Base-by-base conservation (phyloP, 1,139 yeast genomes). In the Nakaseomyces sp. region DNA sequence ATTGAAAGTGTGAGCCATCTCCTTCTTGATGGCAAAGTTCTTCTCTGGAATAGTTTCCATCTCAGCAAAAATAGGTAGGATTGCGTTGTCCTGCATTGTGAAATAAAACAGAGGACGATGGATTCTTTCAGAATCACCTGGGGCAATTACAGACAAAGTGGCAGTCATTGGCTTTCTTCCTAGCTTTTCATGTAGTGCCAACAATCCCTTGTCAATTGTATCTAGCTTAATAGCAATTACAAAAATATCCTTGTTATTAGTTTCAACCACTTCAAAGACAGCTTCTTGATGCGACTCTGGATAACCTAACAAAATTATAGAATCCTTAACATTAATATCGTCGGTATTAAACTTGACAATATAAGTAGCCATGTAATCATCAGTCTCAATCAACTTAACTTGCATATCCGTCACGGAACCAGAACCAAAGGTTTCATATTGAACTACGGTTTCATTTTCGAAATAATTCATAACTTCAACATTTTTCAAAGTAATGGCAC, bases 131-230 rank as follows among this genome's bases (percentile, higher is more conserved):
- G 28, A 32, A 17, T 30, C 32, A 18, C 24, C 45, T 13, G 44
- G 44, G 40, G 38, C 43, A 10, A 54, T 50, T 15, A 49, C 35
- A 7, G 52, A 37, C 22, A 55, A 42, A 20, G 53, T 43, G 12
- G 45, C 54, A 4, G 50, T 37, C 36, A 55, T 24, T 33, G 43
- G 37, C n/a, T 45, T 38, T 16, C 40, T 24, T 4, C 46, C 44
- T 9, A 40, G 17, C 12, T 20, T 22, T 5, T 35, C 18, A 9
- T 35, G 18, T 5, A 35, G 28, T 4, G 38, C 26, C 9, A 35
- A 35, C 17, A 35, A 22, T 17, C 22, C 22, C 17, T n/a, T 22
- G 4, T 35, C 28, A 4, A 35, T n/a, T 4, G 9, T 13, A 16
- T 22, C 18, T 2, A 35, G 2, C 8, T 13, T 35, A 22, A 35